Base-by-base conservation (phyloP, 495 filamentous ascomycete species). In the Oidiodendron maius region DNA sequence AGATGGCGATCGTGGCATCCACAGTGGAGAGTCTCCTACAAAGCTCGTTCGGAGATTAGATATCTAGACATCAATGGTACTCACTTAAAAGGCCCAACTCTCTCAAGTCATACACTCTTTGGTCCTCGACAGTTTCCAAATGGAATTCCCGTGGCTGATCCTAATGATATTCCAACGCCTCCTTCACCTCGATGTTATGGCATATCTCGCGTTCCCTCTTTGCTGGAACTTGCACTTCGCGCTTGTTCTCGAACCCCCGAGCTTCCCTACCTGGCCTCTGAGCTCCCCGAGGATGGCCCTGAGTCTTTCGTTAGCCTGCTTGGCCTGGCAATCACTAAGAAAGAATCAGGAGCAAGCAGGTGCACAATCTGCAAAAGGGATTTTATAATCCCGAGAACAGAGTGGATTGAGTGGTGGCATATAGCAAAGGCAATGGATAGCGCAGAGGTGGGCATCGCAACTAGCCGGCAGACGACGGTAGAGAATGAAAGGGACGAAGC, bases 341-440 rank as follows among this genome's bases (percentile, higher is more conserved):
- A 71, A 13, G 64, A 68, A 36, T 65, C 59, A 0, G 82, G 81
- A 8, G 75, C 74, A 1, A 63, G 74, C 44, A 58, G 56, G 23
- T 89, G 85, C 64, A 79, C 82, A 0, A 64, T 81, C 0, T 89
- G 85, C 48, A 57, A 70, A 30, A 64, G 68, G 18, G 62, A 63
- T n/a, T 84, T 77, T 38, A 69, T 83, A 18, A 63, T 84, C 25
- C 71, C 77, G 30, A 62, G 81, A 10, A 69, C 82, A 0, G 73
- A 85, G 53, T 90, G 86, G 86, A 71, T 86, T 40, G 84, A 90
- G 59, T 88, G 82, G 77, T 87, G 82, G 80, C 72, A 78, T 59
- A 54, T 69, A 25, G 54, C 55, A 4, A 56, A 57, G 32, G 25
- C 41, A 13, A 13, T 12, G 22, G 42, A 47, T n/a, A 13, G 20